Percentiles rank a stretch among this genome's conserved stretches.
Conservation (phyloP, 2,329 filamentous ascomycete genomes). For the Diaporthe eres region DNA sequence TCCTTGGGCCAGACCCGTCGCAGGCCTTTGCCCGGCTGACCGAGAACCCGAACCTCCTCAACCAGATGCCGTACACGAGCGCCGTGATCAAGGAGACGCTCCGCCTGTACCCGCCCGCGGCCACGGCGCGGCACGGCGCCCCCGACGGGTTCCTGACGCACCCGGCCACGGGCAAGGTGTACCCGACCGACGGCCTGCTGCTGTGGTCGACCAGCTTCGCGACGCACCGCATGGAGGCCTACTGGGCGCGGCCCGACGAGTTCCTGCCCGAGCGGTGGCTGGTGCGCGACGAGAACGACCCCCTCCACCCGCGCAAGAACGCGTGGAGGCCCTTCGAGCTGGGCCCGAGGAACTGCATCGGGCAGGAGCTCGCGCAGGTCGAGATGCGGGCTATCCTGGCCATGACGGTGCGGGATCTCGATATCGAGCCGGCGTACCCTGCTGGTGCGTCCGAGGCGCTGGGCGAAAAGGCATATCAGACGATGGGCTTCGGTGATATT, state of each 20-base stretch:
- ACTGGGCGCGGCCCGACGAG: conserved; percentile 54
- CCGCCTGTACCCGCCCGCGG: conserved; percentile 64
- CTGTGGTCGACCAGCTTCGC: conserved; percentile 42
- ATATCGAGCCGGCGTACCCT: conserved; percentile 34
- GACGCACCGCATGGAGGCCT: conserved; percentile 49
- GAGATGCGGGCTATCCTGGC: conserved; percentile 51
- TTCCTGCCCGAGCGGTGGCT: conserved; percentile 62
- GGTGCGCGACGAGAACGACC: conserved; percentile 41
- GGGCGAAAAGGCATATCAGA: conserved; percentile 33
- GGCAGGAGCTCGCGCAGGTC: conserved; percentile 53
- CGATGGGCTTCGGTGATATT: background rate
- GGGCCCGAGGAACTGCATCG: conserved; percentile 54
- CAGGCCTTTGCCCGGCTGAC: conserved; percentile 53
- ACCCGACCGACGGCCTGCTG: conserved; percentile 52
- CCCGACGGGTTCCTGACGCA: conserved; percentile 54
- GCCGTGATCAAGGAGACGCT: conserved; percentile 69
- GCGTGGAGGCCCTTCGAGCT: conserved; percentile 54
- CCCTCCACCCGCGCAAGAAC: conserved; percentile 45
- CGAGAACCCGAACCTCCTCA: conserved; percentile 60
- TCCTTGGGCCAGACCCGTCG: conserved; percentile 49
- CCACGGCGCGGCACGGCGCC: conserved; percentile 53
- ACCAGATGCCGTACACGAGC: conserved; percentile 64
- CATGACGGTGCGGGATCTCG: conserved; percentile 40
- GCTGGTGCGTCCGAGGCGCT: conserved; percentile 27
- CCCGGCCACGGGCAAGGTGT: conserved; percentile 51